These are phyloP conservation scores for Moesziomyces aphidis DNA, from an alignment of 1,284 basidiomycete genomes.

Conservation along the genomic window DNA sequence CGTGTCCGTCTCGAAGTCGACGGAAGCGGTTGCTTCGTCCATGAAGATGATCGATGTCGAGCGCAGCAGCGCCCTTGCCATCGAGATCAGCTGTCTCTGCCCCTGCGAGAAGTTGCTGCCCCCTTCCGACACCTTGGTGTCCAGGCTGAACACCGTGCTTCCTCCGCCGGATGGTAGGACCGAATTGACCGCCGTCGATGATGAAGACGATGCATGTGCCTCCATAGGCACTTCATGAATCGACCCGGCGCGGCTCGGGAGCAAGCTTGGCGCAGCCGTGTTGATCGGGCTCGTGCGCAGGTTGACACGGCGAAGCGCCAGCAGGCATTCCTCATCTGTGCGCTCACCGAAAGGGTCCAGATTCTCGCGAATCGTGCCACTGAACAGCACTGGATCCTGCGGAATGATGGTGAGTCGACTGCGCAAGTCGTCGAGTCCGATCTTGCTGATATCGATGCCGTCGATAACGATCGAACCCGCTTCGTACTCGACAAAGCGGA, in stretches of 20 bases:
- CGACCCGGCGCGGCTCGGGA: slow-evolving; percentile 22
- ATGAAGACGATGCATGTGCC: slow-evolving; percentile 9
- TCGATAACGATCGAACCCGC: slow-evolving; percentile 55
- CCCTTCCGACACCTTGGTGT: slow-evolving; percentile 56
- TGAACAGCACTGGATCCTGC: slow-evolving; percentile 62
- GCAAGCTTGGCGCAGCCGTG: slow-evolving; percentile 24
- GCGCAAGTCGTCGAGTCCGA: slow-evolving; percentile 71
- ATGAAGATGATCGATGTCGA: slow-evolving; percentile 62
- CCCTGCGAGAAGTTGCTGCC: slow-evolving; percentile 65
- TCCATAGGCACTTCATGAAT: slow-evolving; percentile 13
- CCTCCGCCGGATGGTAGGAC: not conserved
- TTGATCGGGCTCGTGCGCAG: slow-evolving; percentile 28
- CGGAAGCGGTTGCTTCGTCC: slow-evolving; percentile 66
- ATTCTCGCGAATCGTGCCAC: slow-evolving; percentile 56
- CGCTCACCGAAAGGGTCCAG: slow-evolving; percentile 58
- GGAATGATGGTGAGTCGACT: slow-evolving; percentile 72
- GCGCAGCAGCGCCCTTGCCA: slow-evolving; percentile 62
- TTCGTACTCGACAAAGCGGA: slow-evolving; percentile 57
- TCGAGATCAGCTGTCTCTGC: slow-evolving; percentile 62
- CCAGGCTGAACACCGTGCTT: slow-evolving; percentile 37
- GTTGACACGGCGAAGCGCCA: slow-evolving; percentile 42
- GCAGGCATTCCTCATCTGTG: slow-evolving; percentile 47
- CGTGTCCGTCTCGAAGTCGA: slow-evolving; percentile 59
- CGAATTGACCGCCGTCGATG: slow-evolving; percentile 23
- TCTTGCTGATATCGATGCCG: slow-evolving; percentile 69